These are phyloP conservation scores for Populus hybrid DNA, from an alignment of 441 rosid genomes.

Conservation along the genomic window DNA sequence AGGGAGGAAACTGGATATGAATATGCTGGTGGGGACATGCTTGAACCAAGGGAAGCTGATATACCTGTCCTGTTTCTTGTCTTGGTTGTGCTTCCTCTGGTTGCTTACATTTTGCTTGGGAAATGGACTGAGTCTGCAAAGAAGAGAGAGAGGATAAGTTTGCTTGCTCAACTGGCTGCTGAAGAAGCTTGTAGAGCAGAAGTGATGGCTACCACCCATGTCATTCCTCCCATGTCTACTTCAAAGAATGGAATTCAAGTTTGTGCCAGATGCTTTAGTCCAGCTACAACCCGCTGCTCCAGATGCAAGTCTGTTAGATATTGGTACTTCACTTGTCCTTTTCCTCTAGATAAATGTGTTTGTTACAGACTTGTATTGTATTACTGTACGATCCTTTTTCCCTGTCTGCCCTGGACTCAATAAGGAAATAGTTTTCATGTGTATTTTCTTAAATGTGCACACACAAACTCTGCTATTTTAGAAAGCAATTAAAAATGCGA, in stretches of 20 bases:
- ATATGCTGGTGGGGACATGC: slow-evolving; percentile 78
- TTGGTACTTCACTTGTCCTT: slow-evolving; percentile 47
- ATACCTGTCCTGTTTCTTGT: slow-evolving; percentile 69
- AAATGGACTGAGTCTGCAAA: slow-evolving; percentile 76
- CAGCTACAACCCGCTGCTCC: slow-evolving; percentile 92
- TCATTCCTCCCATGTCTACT: slow-evolving; percentile 35
- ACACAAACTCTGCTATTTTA: neutral
- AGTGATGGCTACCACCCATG: slow-evolving; percentile 37
- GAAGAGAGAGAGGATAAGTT: slow-evolving; percentile 54
- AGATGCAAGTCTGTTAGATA: slow-evolving; percentile 84
- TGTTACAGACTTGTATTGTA: neutral
- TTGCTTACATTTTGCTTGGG: slow-evolving; percentile 69
- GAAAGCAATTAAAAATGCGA: neutral
- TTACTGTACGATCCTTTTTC: neutral
- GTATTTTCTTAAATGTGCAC: neutral
- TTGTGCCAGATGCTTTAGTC: slow-evolving; percentile 71
- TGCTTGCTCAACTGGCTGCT: slow-evolving; percentile 71
- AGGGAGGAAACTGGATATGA: slow-evolving; percentile 58
- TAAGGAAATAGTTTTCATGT: neutral
- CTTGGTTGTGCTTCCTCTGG: slow-evolving; percentile 80
- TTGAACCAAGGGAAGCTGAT: slow-evolving; percentile 90
- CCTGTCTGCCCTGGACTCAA: neutral
- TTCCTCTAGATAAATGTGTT: neutral
- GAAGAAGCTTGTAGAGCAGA: slow-evolving; percentile 75
- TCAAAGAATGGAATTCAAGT: slow-evolving; percentile 41